Evolutionary conservation across 2,329 filamentous ascomycete species (phyloP).

Genomic region (Fonsecaea monophora): DNA sequence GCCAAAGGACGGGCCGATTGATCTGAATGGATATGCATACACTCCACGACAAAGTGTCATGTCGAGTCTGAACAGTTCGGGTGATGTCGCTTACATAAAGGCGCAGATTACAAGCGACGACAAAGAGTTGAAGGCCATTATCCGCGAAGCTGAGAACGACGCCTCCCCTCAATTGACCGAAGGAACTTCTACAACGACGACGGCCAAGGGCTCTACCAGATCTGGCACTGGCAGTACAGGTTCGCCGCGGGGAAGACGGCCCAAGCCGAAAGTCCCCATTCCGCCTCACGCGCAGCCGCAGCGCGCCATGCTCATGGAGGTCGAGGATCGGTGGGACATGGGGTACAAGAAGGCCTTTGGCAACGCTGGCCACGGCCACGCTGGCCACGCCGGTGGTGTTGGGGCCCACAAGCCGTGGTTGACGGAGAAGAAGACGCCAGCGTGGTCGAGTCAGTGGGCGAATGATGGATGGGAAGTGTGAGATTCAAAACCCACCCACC

Average conservation of each 20-base stretch:
- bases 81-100: slow-evolving; percentile 70
- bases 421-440: slow-evolving; percentile 23
- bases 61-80: slow-evolving; percentile 63
- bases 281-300: slow-evolving; percentile 50
- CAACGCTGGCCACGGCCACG: background rate
- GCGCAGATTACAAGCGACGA: slow-evolving; percentile 83
- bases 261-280: slow-evolving; percentile 44
- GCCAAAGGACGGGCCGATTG: slow-evolving; percentile 56
- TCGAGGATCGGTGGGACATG: slow-evolving; percentile 41
- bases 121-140: slow-evolving; percentile 73
- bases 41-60: slow-evolving; percentile 78
- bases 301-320: slow-evolving; percentile 54
- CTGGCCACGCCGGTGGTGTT: background rate
- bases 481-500: slow-evolving; percentile 14
- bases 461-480: slow-evolving; percentile 44
- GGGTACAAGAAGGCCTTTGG: slow-evolving; percentile 37
- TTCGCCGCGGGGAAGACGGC: slow-evolving; percentile 30
- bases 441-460: slow-evolving; percentile 29
- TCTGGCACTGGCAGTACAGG: slow-evolving; percentile 24
- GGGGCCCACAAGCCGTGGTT: slow-evolving; percentile 31
- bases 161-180: slow-evolving; percentile 13
- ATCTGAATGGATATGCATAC: slow-evolving; percentile 70
- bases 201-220: slow-evolving; percentile 5
- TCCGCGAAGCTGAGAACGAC: slow-evolving; percentile 64
- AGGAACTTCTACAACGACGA: slow-evolving; percentile 15